Evolutionary conservation across 2,329 filamentous ascomycete species (phyloP), one percentile per base, ranked within the genome.

Genomic region (Xylaria sp.): DNA sequence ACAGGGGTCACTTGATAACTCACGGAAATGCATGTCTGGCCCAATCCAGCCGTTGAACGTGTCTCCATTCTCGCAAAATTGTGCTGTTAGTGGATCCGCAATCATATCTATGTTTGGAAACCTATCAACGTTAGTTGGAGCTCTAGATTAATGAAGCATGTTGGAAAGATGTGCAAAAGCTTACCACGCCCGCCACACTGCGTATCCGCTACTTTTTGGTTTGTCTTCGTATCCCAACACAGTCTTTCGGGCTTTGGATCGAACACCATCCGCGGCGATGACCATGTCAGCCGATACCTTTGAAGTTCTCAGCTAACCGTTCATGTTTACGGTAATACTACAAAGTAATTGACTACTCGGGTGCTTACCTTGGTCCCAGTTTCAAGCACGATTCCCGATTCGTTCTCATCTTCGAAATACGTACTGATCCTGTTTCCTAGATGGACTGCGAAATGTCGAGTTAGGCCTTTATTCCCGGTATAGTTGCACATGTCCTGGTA

Each of bases 11-110:
- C 12, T 36, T 20, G 8, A 4, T 3, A n/a, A 61, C 66, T 62
- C 32, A 68, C 66, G 78, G 68, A 87, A 85, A 70, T 87, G 85
- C 58, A 86, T 83, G 69, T 88, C 84, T 2, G 85, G 84, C 1
- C 86, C 86, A 63, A 88, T 84, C 87, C 83, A 85, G 30, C 86
- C 86, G 63, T 87, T 87, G 77, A 88, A 88, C 0, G 85, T 86
- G 74, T 89, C 87, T 39, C 86, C 86, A 65, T 87, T 81, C 39
- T 79, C 80, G 70, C 86, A 87, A 63, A 88, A 86, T 41, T 87
- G 81, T 36, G 82, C 83, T 1, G 86, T 88, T 25, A 80, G 76
- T 0, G 85, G 83, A 69, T 88, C 85, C 10, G 77, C 77, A 23
- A 87, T 79, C 82, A 85, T 84, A 62, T 85, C 82, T 41, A 83